Percentiles rank a stretch among this genome's conserved stretches.
phyloP scores from a whole-genome alignment of 345 rosid genomes.

The Hevea brasiliensis region DNA sequence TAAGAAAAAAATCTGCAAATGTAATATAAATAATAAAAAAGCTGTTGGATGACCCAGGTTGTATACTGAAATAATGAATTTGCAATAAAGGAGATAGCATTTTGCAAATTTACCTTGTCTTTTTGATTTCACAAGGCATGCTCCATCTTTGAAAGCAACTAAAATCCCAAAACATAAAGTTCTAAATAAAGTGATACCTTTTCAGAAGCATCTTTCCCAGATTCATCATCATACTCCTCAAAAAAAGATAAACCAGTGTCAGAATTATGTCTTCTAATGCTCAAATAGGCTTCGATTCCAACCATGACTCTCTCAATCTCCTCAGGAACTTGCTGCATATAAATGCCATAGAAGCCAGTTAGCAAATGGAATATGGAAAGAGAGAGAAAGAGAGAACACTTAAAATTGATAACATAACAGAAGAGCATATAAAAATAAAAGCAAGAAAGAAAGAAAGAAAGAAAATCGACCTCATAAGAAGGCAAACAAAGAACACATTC shows the following conservation, averaged over 20 bases:
- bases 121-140: not conserved
- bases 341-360: constrained; percentile 14
- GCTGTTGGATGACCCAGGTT: not conserved
- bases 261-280: constrained; percentile 73
- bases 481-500: not conserved
- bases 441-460: not conserved
- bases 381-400: not conserved
- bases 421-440: not conserved
- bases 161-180: not conserved
- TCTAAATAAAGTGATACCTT: constrained; percentile 49
- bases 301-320: constrained; percentile 92
- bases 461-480: not conserved
- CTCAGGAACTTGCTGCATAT: constrained; percentile 89
- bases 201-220: constrained; percentile 42
- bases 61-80: not conserved
- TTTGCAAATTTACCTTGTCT: not conserved
- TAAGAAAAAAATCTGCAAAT: not conserved
- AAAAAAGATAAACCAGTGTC: constrained; percentile 69
- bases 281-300: constrained; percentile 90
- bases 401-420: not conserved
- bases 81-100: not conserved
- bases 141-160: not conserved
- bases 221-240: constrained; percentile 51
- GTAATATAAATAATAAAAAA: too few relatives aligned
- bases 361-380: not conserved